Conservation (phyloP, 768 basidiomycete genomes). For the Mycena rebaudengoi region DNA sequence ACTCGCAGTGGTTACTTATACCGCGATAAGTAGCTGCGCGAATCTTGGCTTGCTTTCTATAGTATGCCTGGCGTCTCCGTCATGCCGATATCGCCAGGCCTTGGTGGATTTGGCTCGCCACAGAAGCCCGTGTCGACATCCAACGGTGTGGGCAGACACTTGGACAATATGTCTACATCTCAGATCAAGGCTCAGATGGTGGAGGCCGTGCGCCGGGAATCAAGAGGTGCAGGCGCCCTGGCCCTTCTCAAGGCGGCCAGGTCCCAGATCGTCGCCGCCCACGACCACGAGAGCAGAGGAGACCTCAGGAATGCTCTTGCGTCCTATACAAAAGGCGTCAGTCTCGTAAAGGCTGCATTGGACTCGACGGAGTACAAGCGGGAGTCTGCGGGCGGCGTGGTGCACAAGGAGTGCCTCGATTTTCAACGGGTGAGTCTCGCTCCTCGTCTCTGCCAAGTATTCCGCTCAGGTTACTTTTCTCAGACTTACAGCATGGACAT, state of each 20-base stretch:
- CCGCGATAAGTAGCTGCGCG: conserved; percentile 18
- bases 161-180: conserved; percentile 47
- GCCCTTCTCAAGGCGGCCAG: conserved; percentile 71
- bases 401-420: conserved; percentile 70
- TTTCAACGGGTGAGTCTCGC: conserved; percentile 68
- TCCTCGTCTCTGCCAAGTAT: conserved; percentile 20
- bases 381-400: conserved; percentile 57
- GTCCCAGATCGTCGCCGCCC: conserved; percentile 61
- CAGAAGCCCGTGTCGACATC: conserved; percentile 21
- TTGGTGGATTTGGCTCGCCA: conserved; percentile 37
- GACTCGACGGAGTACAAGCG: conserved; percentile 67
- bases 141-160: conserved; percentile 27
- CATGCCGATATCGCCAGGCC: conserved; percentile 34
- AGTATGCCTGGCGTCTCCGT: conserved; percentile 33
- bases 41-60: neutral
- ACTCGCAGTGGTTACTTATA: no score
- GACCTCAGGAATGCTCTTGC: conserved; percentile 70
- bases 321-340: conserved; percentile 68
- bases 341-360: conserved; percentile 65
- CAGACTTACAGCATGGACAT: conserved; percentile 52
- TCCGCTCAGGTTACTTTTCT: conserved; percentile 2
- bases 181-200: conserved; percentile 56
- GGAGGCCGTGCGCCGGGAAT: conserved; percentile 57
- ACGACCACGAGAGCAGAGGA: conserved; percentile 59
- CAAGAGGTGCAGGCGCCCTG: conserved; percentile 66